Percentiles rank a stretch among this genome's conserved stretches.
phyloP scores from a whole-genome alignment of 345 rosid species.

The Eucalyptus victrix region DNA sequence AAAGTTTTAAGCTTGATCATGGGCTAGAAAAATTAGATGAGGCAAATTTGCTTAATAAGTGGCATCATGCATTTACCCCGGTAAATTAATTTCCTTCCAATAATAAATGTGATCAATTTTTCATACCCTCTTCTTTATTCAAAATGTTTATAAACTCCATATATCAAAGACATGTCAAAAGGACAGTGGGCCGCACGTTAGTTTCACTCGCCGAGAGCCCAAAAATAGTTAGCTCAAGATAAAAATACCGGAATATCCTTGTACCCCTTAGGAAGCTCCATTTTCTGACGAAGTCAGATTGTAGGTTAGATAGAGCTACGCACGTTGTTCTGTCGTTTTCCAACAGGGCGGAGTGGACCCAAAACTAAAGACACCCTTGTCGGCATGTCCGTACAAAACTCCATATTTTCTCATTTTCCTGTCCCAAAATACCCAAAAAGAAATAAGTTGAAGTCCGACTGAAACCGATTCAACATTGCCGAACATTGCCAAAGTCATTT shows the following conservation, averaged over 20 bases:
- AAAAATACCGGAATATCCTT: not conserved
- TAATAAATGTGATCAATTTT: not conserved
- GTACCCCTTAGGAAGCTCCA: not conserved
- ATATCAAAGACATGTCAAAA: not conserved
- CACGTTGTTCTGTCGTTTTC: not conserved
- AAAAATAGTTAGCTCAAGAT: not conserved
- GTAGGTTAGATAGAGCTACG: not conserved
- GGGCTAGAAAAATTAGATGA: not conserved
- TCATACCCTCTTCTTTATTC: not conserved
- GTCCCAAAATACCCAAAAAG: not conserved
- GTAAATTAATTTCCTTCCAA: not conserved
- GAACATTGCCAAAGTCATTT: no score
- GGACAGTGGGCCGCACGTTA: not conserved
- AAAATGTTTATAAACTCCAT: not conserved
- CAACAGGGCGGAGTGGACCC: not conserved
- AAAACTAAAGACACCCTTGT: not conserved
- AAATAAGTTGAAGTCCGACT: not conserved
- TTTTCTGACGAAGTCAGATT: not conserved
- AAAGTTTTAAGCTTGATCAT: not conserved
- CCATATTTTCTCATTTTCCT: not conserved
- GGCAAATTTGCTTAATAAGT: not conserved
- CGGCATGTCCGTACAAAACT: not conserved
- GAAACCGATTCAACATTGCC: not conserved
- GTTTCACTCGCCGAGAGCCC: not conserved
- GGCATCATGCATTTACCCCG: not conserved